Conservation (phyloP, 2,329 filamentous ascomycete genomes). For the Oidium heveae region DNA sequence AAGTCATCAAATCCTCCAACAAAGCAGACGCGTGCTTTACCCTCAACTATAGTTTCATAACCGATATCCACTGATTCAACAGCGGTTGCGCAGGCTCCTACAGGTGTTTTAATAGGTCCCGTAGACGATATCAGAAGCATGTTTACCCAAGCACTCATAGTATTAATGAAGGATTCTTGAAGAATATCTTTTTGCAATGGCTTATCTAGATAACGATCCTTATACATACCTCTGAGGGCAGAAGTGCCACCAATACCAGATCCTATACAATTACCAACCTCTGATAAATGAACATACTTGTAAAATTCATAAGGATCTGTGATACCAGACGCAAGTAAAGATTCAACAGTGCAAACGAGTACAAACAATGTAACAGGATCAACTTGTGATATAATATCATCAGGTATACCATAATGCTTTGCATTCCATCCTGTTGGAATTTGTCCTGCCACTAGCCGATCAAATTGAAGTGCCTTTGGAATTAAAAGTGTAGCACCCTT, state of each 20-base stretch:
- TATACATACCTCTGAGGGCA: constrained; percentile 92
- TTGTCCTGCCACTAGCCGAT: constrained; percentile 90
- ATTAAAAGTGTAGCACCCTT: constrained; percentile 90
- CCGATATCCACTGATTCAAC: constrained; percentile 95
- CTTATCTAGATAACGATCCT: constrained; percentile 88
- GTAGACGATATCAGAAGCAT: constrained; percentile 95
- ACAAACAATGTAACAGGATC: constrained; percentile 92
- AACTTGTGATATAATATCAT: constrained; percentile 93
- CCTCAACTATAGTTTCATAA: constrained; percentile 94
- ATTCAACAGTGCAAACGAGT: constrained; percentile 78
- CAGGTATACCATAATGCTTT: constrained; percentile 83
- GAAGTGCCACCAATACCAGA: constrained; percentile 92
- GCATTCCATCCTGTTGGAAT: constrained; percentile 95
- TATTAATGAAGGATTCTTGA: constrained; percentile 99
- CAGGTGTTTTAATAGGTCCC: constrained; percentile 93
- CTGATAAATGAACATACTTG: constrained; percentile 94
- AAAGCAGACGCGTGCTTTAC: constrained; percentile 90
- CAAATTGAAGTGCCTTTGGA: constrained; percentile 89
- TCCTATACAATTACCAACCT: constrained; percentile 94
- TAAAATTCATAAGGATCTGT: constrained; percentile 99
- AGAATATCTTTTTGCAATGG: constrained; percentile 96
- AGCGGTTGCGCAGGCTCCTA: constrained; percentile 88
- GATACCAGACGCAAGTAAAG: constrained; percentile 76
- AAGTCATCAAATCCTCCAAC: constrained; percentile 99
- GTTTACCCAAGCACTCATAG: constrained; percentile 98